phyloP scores from a whole-genome alignment of 2,329 filamentous ascomycete genomes.

The Diaporthe vexans region DNA sequence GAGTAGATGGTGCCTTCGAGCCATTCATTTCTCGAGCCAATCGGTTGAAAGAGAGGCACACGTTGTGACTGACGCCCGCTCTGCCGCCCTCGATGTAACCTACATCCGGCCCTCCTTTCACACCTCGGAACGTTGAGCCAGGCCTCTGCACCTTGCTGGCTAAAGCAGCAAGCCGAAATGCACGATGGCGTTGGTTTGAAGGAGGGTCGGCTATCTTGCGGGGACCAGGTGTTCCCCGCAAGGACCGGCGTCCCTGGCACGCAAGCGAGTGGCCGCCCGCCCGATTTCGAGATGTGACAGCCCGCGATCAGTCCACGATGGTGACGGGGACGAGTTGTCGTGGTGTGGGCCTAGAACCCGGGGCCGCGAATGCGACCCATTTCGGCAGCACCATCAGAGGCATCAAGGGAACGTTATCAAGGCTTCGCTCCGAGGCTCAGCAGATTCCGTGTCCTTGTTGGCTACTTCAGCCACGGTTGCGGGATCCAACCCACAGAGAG shows the following conservation, averaged over 20 bases:
- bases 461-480: neutral
- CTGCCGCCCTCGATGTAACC: conserved; percentile 36
- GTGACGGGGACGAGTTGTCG: neutral
- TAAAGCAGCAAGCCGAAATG: conserved; percentile 1
- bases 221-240: conserved; percentile 18
- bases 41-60: neutral
- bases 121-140: conserved; percentile 1
- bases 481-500: neutral
- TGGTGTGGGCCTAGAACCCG: conserved; percentile 1
- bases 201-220: conserved; percentile 33
- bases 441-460: neutral
- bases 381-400: neutral
- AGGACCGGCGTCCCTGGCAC: neutral
- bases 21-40: neutral
- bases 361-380: neutral
- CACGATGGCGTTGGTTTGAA: neutral
- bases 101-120: neutral
- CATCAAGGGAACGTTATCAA: neutral
- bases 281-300: conserved; percentile 32
- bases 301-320: neutral
- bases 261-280: neutral
- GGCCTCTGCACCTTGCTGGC: conserved; percentile 10
- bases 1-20: conserved; percentile 18
- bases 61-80: conserved; percentile 1
- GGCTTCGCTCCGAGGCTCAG: conserved; percentile 1